Evolutionary conservation across 2,329 filamentous ascomycete genomes (phyloP), one percentile per base, ranked within the genome.

Genomic region (Chaetomium olivaceum): DNA sequence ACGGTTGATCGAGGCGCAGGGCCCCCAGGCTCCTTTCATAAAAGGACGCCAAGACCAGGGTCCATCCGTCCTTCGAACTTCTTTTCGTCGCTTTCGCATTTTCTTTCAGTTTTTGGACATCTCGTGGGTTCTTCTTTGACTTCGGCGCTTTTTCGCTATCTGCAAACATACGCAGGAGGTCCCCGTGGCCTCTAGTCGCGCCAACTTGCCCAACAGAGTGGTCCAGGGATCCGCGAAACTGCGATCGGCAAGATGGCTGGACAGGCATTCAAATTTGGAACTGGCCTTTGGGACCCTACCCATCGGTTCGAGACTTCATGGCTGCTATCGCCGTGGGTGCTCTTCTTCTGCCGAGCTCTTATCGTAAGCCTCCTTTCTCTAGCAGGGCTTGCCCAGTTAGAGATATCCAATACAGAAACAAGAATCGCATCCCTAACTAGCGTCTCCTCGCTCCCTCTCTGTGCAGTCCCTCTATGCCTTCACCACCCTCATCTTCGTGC

Each of bases 251-350:
- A 8, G 36, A 65, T 63, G 63, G 58, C 63, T 16, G 31, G 48
- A 52, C 19, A 27, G 16, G 29, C 65, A 58, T 73, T 83, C 70
- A 72, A 73, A 62, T 79, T 83, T 58, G 78, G 78, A 58, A 74
- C 69, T 33, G 78, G 77, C 68, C 73, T 76, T 36, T 86, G 80
- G 79, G 84, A 87, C 73, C 82, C 83, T 7, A 80, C 84, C 51
- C 83, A 89, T 76, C 86, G 89, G 65, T 93, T 91, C 78, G 86
- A 88, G 76, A 95, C 91, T 19, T 96, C 91, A 16, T 96, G 91
- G 91, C 77, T 93, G 9, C 77, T 96, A n/a, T 77, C 87, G 27
- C 90, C 91, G 0, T 83, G 83, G 72, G 72, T 83, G 1, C 82
- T 94, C 57, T 88, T 87, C 70, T 78, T 75, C 61, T 74, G 85